Evolutionary conservation across 2,329 filamentous ascomycete genomes (phyloP).

Genomic region (Bertia moriformis): DNA sequence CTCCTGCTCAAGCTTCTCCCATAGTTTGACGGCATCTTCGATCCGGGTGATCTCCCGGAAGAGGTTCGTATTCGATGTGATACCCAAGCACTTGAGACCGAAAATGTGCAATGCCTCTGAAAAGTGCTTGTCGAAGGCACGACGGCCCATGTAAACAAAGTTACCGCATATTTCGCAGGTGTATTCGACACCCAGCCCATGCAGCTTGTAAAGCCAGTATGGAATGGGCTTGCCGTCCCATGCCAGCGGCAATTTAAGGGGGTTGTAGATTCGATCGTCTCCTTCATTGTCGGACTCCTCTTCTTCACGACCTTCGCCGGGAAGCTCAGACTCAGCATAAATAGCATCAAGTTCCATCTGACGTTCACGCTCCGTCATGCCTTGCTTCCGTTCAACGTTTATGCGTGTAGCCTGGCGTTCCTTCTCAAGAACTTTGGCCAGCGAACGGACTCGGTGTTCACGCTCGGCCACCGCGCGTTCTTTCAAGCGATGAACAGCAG

Average conservation of each 20-base stretch:
- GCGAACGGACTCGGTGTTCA: slow-evolving; percentile 67
- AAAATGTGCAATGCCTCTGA: slow-evolving; percentile 87
- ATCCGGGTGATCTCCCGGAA: slow-evolving; percentile 92
- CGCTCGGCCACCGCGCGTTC: slow-evolving; percentile 82
- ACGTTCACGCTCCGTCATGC: slow-evolving; percentile 92
- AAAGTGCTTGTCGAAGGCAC: slow-evolving; percentile 97
- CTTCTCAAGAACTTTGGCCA: slow-evolving; percentile 70
- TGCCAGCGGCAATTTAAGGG: slow-evolving; percentile 81
- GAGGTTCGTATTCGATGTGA: slow-evolving; percentile 67
- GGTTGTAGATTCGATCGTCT: slow-evolving; percentile 89
- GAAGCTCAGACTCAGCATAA: slow-evolving; percentile 42
- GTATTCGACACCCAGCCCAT: slow-evolving; percentile 88
- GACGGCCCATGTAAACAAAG: slow-evolving; percentile 94
- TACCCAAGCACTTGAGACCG: slow-evolving; percentile 82
- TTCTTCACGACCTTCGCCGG: slow-evolving; percentile 21
- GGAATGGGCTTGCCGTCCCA: slow-evolving; percentile 99
- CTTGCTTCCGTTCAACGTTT: slow-evolving; percentile 90
- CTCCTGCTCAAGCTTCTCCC: slow-evolving; percentile 84
- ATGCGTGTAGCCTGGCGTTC: slow-evolving; percentile 80
- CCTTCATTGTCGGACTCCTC: slow-evolving; percentile 54
- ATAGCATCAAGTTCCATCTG: slow-evolving; percentile 78
- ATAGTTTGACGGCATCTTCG: slow-evolving; percentile 72
- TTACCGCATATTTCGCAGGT: slow-evolving; percentile 94
- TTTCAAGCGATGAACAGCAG: slow-evolving; percentile 49
- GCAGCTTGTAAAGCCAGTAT: slow-evolving; percentile 95